phyloP scores from a whole-genome alignment of 306 rosid species.

The Trifolium dubium region DNA sequence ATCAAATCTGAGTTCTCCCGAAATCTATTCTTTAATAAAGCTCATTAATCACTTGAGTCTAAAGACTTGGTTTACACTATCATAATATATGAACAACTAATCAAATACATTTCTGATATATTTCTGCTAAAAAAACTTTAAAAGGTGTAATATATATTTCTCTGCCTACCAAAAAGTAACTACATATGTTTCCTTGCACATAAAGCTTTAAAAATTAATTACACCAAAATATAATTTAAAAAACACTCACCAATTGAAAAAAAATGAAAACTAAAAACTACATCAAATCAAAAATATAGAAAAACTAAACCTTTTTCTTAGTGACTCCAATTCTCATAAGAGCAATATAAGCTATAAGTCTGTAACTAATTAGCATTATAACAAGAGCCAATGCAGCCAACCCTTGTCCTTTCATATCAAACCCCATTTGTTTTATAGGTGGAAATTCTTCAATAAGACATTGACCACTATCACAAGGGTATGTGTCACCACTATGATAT shows the following conservation, averaged over 20 bases:
- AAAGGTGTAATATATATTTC: not conserved
- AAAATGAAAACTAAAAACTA: not conserved
- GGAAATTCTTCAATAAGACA: constrained; percentile 57
- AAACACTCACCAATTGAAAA: not conserved
- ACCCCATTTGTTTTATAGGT: constrained; percentile 54
- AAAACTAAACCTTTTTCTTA: constrained; percentile 30
- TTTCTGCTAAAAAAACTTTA: too few relatives aligned
- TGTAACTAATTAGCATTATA: constrained; percentile 64
- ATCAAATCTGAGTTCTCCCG: too few relatives aligned
- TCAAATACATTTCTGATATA: not conserved
- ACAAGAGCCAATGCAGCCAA: constrained; percentile 46
- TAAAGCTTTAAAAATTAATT: not conserved
- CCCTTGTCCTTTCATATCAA: constrained; percentile 44
- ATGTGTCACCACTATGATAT: constrained; percentile 47
- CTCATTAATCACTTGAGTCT: too few relatives aligned
- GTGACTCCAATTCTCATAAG: constrained; percentile 71
- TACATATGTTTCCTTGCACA: not conserved
- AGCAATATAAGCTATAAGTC: constrained; percentile 68
- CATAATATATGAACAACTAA: too few relatives aligned
- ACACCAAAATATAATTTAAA: not conserved
- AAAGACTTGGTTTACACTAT: too few relatives aligned
- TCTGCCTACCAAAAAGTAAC: not conserved
- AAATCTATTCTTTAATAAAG: too few relatives aligned
- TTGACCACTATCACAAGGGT: constrained; percentile 47
- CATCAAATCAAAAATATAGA: not conserved